Evolutionary conservation across 1,284 basidiomycete genomes (phyloP).

Genomic region (Phaffia rhodozyma): DNA sequence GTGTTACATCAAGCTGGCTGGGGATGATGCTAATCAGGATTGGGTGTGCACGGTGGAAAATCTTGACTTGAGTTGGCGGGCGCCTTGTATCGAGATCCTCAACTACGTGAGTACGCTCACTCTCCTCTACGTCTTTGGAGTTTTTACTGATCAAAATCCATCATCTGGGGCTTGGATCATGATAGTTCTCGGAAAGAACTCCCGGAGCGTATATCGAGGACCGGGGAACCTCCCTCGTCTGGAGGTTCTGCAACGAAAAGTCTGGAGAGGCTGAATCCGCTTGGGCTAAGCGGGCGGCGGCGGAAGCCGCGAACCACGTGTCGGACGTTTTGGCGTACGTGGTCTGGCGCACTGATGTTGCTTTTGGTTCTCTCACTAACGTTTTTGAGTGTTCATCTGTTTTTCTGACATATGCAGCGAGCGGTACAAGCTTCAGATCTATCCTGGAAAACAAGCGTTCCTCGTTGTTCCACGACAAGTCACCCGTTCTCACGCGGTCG

Average conservation of each 20-base stretch:
- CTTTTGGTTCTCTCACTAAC: slow-evolving; percentile 10
- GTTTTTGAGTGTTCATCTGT: not conserved
- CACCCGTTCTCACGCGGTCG: slow-evolving; percentile 65
- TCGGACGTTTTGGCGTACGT: slow-evolving; percentile 49
- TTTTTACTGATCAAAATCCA: not conserved
- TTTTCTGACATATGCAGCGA: slow-evolving; percentile 37
- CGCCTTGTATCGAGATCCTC: slow-evolving; percentile 63
- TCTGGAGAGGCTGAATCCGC: slow-evolving; percentile 39
- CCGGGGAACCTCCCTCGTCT: slow-evolving; percentile 67
- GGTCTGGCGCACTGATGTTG: slow-evolving; percentile 4
- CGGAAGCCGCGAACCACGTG: slow-evolving; percentile 81
- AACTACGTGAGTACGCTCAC: slow-evolving; percentile 49
- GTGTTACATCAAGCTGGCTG: slow-evolving; percentile 58
- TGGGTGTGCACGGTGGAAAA: slow-evolving; percentile 73
- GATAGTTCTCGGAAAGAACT: slow-evolving; percentile 72
- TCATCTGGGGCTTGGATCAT: not conserved
- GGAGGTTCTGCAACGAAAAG: slow-evolving; percentile 53
- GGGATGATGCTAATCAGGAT: slow-evolving; percentile 22
- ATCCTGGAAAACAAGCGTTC: slow-evolving; percentile 63
- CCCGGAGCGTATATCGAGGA: slow-evolving; percentile 74
- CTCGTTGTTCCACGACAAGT: slow-evolving; percentile 73
- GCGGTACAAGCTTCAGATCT: slow-evolving; percentile 47
- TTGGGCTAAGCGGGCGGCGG: slow-evolving; percentile 73
- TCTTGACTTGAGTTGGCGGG: slow-evolving; percentile 66
- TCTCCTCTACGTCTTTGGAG: not conserved